Percentiles rank a stretch among this genome's conserved stretches.
phyloP scores from a whole-genome alignment of 768 basidiomycete genomes.

The Amanita brunnescens region DNA sequence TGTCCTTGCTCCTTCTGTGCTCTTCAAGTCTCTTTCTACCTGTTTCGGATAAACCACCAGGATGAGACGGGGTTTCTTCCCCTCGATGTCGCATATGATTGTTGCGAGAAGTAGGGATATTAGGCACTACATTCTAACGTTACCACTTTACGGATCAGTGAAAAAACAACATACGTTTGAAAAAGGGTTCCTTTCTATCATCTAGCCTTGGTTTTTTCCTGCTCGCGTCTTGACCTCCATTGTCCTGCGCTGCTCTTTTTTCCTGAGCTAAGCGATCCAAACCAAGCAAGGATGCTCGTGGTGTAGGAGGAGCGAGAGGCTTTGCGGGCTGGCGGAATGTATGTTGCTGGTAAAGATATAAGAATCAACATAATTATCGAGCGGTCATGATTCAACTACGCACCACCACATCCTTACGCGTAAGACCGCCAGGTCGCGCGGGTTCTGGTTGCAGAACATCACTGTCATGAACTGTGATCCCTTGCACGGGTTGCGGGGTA shows the following conservation, averaged over 20 bases:
- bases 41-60: slow-evolving; percentile 76
- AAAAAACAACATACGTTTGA: slow-evolving; percentile 64
- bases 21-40: slow-evolving; percentile 72
- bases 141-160: slow-evolving; percentile 2
- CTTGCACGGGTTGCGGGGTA: slow-evolving; percentile 53
- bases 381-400: slow-evolving; percentile 13
- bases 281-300: slow-evolving; percentile 73
- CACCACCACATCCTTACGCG: slow-evolving; percentile 61
- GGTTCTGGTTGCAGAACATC: slow-evolving; percentile 82
- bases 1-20: slow-evolving; percentile 59
- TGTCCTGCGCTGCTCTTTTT: slow-evolving; percentile 60
- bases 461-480: slow-evolving; percentile 69
- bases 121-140: slow-evolving; percentile 58
- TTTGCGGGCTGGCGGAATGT: slow-evolving; percentile 72
- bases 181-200: slow-evolving; percentile 59
- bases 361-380: neutral
- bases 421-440: slow-evolving; percentile 67
- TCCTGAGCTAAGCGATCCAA: slow-evolving; percentile 84
- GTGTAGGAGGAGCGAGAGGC: slow-evolving; percentile 68
- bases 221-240: slow-evolving; percentile 30
- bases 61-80: slow-evolving; percentile 90
- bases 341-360: slow-evolving; percentile 46
- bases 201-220: slow-evolving; percentile 61
- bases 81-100: slow-evolving; percentile 64
- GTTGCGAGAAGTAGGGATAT: slow-evolving; percentile 47